Base-by-base conservation (phyloP, 164 flowering plant genomes). In the Taxillus chinensis region DNA sequence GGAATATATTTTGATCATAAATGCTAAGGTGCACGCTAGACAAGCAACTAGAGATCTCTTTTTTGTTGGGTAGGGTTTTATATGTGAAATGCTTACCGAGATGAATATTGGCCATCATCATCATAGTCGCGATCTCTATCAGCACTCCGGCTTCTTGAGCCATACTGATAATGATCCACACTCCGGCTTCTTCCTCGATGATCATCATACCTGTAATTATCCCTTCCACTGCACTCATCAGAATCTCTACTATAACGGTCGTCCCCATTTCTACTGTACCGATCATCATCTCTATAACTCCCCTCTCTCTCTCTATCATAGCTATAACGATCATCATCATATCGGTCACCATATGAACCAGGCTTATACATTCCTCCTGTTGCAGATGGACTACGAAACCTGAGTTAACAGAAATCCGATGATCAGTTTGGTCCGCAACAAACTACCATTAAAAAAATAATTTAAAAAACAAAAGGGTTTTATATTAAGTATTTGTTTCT, bases 341-440 rank as follows among this genome's bases (percentile, higher is more conserved):
- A 76, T 55, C 73, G 77, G 48, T 86, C 92, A 64, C 83, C 87
- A 74, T 76, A 69, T 41, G 83, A 74, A 73, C 76, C 68, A 38
- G 99, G 95, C 73, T 79, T 78, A 67, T 86, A 78, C 93, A 85
- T 83, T 64, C 87, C 87, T 41, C 96, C 89, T 0, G 71, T n/a
- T 69, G 89, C 60, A 64, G 84, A 63, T 59, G 85, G 52, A 68
- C 57, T 78, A 15, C 83, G 85, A 62, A 75, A 86, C 80, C 98
- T 88, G 55, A 55, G 60, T 27, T 43, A n/a, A 58, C 6, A 64
- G 40, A 39, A n/a, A 59, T 50, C 55, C 15, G 15, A 8, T 10
- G 12, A 45, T 46, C 61, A 50, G 39, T 39, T 46, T 55, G 17
- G 57, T 45, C 38, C 40, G 43, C 27, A 8, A 45, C n/a, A 55